Base-by-base conservation (phyloP, 495 filamentous ascomycete genomes). In the Staphylotrichum tortipilum region DNA sequence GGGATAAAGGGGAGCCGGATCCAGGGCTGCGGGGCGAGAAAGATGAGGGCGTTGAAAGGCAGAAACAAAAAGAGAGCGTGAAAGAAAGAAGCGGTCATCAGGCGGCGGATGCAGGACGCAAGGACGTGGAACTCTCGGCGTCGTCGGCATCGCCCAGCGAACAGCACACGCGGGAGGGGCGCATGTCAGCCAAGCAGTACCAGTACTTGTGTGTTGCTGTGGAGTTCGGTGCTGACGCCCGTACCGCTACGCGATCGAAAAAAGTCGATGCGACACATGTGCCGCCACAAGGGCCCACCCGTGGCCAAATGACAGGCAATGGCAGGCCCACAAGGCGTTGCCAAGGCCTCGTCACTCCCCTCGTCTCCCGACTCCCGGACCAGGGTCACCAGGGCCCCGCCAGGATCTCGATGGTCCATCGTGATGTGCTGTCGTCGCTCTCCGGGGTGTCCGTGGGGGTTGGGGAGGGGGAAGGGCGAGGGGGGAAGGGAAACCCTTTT, bases 131-230 rank as follows among this genome's bases (percentile, higher is more conserved):
- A 10, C 18, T 21, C 21, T 36, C 18, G 33, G 31, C 9, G 10
- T 8, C 38, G 45, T n/a, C 34, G 34, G 23, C 19, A 2, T 18
- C 7, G 30, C n/a, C n/a, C n/a, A n/a, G n/a, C n/a, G 23, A 23
- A 26, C 44, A 35, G 4, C 17, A 7, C 19, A 45, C 29, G 30
- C 30, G 35, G 42, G 43, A 30, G 35, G 35, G 17, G 24, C 29
- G 28, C 18, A 49, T 49, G 39, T 50, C 22, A 43, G 47, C 39
- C 7, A 29, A 36, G 47, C 4, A 24, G 47, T 36, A 50, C 2
- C 15, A n/a, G 39, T 50, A 50, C 47, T 12, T 4, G 17, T 30
- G 30, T 1, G 2, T 10, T 3, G 1, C 39, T 28, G 21, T 18
- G 12, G 11, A 3, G 15, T 28, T 2, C 3, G 39, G 14, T 28